Evolutionary conservation across 1,284 basidiomycete species (phyloP).

Genomic region (Ustilago shanxiensis): DNA sequence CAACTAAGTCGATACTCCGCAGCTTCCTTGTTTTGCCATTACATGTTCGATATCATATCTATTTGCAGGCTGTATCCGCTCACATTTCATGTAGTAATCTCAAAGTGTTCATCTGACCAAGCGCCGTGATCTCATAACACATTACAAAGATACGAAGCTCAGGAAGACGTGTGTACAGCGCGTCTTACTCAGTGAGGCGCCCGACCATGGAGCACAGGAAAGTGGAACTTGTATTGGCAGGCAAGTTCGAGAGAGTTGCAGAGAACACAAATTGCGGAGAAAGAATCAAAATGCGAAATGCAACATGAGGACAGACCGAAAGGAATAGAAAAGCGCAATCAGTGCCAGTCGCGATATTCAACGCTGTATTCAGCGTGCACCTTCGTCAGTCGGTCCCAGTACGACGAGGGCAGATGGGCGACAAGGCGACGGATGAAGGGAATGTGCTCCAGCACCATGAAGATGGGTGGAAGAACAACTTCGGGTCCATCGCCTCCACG

Average conservation of each 20-base stretch:
- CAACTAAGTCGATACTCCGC: not conserved
- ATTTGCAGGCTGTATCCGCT: not conserved
- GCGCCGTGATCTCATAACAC: too few relatives aligned
- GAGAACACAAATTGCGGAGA: slow-evolving; percentile 8
- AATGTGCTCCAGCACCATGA: slow-evolving; percentile 23
- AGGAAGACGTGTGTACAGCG: too few relatives aligned
- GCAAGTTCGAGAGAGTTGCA: too few relatives aligned
- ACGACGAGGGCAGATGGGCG: slow-evolving; percentile 41
- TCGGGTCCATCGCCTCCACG: slow-evolving; percentile 38
- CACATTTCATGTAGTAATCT: not conserved
- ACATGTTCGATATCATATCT: not conserved
- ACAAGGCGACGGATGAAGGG: slow-evolving; percentile 33
- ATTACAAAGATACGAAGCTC: too few relatives aligned
- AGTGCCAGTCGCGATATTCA: slow-evolving; percentile 29
- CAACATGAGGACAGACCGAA: not conserved
- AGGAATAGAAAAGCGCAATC: not conserved
- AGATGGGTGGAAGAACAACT: slow-evolving; percentile 30
- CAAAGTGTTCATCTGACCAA: not conserved
- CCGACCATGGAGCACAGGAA: not conserved
- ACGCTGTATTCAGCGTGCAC: slow-evolving; percentile 32
- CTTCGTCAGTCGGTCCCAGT: slow-evolving; percentile 46
- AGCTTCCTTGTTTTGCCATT: not conserved
- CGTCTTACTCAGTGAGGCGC: not conserved
- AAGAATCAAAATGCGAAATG: not conserved
- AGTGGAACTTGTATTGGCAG: too few relatives aligned